Evolutionary conservation across 768 basidiomycete species (phyloP).

Genomic region (Amylocystis lapponica): DNA sequence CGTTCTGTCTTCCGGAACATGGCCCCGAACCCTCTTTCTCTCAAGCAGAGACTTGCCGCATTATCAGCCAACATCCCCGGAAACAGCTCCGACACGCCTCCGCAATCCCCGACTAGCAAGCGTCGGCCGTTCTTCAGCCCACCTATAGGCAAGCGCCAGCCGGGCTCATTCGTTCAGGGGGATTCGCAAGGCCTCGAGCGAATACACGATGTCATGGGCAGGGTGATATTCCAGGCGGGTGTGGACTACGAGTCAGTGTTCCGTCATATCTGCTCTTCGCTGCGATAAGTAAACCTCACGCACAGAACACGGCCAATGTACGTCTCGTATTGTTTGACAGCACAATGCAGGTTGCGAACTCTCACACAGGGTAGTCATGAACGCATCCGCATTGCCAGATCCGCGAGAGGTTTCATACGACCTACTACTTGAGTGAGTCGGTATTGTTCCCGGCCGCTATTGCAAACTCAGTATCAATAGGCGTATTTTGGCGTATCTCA

Average conservation of each 20-base stretch:
- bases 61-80: constrained; percentile 43
- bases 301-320: constrained; percentile 82
- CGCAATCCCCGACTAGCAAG: constrained; percentile 27
- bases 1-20: no score
- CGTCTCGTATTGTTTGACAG: constrained; percentile 21
- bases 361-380: constrained; percentile 65
- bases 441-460: constrained; percentile 7
- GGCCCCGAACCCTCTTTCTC: constrained; percentile 29
- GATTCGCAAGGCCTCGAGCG: constrained; percentile 29
- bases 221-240: constrained; percentile 83
- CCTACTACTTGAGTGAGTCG: constrained; percentile 59
- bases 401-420: constrained; percentile 75
- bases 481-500: constrained; percentile 71
- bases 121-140: constrained; percentile 37
- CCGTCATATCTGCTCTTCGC: constrained; percentile 2
- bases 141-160: constrained; percentile 44
- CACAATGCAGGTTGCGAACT: background rate
- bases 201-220: constrained; percentile 60
- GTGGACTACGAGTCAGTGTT: constrained; percentile 79
- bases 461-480: constrained; percentile 31
- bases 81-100: constrained; percentile 16
- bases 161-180: constrained; percentile 19
- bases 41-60: constrained; percentile 65
- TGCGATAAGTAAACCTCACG: constrained; percentile 4
- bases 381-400: constrained; percentile 79